These are phyloP conservation scores for Vanderwaltozyma tropicalis DNA, from an alignment of 805 yeast genomes.

Conservation along the genomic window DNA sequence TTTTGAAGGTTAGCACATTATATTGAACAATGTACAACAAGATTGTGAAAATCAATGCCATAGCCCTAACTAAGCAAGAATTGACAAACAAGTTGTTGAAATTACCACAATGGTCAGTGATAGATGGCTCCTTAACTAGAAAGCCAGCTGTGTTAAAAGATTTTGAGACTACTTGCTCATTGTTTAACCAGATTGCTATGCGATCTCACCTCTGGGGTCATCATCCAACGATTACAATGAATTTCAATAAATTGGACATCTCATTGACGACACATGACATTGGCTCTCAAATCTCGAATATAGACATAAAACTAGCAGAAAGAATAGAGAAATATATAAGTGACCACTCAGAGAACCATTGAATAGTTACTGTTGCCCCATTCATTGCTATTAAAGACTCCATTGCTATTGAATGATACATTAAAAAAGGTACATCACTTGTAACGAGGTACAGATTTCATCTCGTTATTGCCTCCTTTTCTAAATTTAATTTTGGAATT, in stretches of 20 bases:
- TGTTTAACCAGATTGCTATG: constrained; percentile 47
- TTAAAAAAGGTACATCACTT: too few relatives aligned
- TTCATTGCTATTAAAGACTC: too few relatives aligned
- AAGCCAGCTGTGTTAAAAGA: constrained; percentile 33
- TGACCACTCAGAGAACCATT: too few relatives aligned
- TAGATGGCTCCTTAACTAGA: constrained; percentile 20
- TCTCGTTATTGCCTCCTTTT: too few relatives aligned
- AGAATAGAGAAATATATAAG: constrained; percentile 32
- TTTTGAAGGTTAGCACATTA: too few relatives aligned
- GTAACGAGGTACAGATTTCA: too few relatives aligned
- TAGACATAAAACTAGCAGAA: constrained; percentile 50
- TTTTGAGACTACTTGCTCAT: constrained; percentile 59
- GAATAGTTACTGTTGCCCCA: too few relatives aligned
- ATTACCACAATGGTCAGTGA: constrained; percentile 20
- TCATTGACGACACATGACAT: constrained; percentile 58
- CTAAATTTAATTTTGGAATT: too few relatives aligned
- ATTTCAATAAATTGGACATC: constrained; percentile 48
- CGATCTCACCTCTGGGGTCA: constrained; percentile 51
- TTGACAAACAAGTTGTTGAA: constrained; percentile 12
- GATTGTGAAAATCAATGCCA: constrained; percentile 24
- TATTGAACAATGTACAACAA: constrained; percentile 30
- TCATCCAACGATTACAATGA: constrained; percentile 60
- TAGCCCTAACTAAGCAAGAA: constrained; percentile 19
- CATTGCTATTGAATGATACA: too few relatives aligned
- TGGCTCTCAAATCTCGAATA: constrained; percentile 34